phyloP scores from a whole-genome alignment of 1,284 basidiomycete species.

The Ganoderma lucidum region DNA sequence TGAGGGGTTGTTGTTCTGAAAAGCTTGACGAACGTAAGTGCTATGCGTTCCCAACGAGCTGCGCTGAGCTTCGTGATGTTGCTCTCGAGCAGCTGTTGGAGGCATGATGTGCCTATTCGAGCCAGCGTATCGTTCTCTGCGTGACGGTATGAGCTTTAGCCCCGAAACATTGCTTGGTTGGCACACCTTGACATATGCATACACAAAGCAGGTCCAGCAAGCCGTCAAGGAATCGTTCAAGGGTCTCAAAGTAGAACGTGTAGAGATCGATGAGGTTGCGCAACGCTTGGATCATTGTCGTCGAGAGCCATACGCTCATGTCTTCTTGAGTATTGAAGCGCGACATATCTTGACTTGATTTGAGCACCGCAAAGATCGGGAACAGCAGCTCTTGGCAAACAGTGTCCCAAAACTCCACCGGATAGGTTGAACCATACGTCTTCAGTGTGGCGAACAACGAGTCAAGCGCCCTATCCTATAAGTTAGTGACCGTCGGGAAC shows the following conservation, averaged over 20 bases:
- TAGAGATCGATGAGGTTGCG: conserved; percentile 96
- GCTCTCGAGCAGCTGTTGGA: conserved; percentile 95
- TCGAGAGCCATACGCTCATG: conserved; percentile 99
- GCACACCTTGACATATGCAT: conserved; percentile 96
- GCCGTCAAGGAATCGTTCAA: conserved; percentile 92
- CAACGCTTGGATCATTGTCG: conserved; percentile 98
- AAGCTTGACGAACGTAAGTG: conserved; percentile 93
- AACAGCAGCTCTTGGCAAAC: conserved; percentile 97
- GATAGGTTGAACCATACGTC: conserved; percentile 87
- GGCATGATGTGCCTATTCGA: conserved; percentile 96
- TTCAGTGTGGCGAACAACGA: conserved; percentile 96
- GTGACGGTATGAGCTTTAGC: not conserved
- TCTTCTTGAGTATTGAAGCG: conserved; percentile 97
- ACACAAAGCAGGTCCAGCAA: conserved; percentile 93
- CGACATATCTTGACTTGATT: conserved; percentile 89
- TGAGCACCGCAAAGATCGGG: conserved; percentile 97
- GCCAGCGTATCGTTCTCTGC: conserved; percentile 98
- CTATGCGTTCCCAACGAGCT: conserved; percentile 91
- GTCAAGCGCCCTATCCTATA: conserved; percentile 81
- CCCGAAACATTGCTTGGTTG: conserved; percentile 7
- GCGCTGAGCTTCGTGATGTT: conserved; percentile 91
- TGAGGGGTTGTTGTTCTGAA: conserved; percentile 98
- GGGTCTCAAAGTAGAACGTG: conserved; percentile 93
- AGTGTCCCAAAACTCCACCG: conserved; percentile 97
- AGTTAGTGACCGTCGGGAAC: conserved; percentile 2